Base-by-base conservation (phyloP, 257 asterid genomes). In the Orobanche coerulescens region DNA sequence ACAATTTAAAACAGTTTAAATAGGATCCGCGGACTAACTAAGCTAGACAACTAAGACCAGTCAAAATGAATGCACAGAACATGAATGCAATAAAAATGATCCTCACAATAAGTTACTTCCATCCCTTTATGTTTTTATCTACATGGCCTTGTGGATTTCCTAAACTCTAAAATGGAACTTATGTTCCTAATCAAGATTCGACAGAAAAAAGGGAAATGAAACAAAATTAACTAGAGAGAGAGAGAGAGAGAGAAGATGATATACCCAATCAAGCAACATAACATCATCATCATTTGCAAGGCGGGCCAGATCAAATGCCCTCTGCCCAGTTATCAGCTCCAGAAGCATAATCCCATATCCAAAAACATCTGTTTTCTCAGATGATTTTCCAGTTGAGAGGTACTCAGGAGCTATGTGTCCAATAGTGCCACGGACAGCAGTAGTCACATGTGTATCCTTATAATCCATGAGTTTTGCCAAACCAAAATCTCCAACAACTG, bases 271-370 rank as follows among this genome's bases (percentile, higher is more conserved):
- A 3, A 80, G 78, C 58, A 80, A 64, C 85, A 80, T 76, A 75
- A 80, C 85, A 59, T 80, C 85, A 7, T 80, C 85, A 19, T 80
- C 85, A 65, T 76, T 80, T 4, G 85, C 85, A 43, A 80, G 82
- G 25, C 85, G 85, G 23, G 85, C 85, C n/a, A n/a, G 77, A 66
- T 80, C 85, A 14, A 80, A 80, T 0, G 85, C 85, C 58, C 82
- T 74, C 75, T 76, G 85, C 25, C 85, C 85, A 0, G 85, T 80
- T 61, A 80, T 80, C 50, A 80, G 78, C 71, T 80, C 85, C 5
- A 80, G 82, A 74, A 80, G 85, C 85, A 76, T 80, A 57, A 80
- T 74, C 51, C 85, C 85, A 11, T 79, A 79, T 4, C 85, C 84
- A 26, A 75, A 78, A 72, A 78, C 84, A 23, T 78, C 84, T 0